These are phyloP conservation scores for Aureobasidium leucospermi DNA, from an alignment of 2,329 filamentous ascomycete genomes.

Conservation along the genomic window DNA sequence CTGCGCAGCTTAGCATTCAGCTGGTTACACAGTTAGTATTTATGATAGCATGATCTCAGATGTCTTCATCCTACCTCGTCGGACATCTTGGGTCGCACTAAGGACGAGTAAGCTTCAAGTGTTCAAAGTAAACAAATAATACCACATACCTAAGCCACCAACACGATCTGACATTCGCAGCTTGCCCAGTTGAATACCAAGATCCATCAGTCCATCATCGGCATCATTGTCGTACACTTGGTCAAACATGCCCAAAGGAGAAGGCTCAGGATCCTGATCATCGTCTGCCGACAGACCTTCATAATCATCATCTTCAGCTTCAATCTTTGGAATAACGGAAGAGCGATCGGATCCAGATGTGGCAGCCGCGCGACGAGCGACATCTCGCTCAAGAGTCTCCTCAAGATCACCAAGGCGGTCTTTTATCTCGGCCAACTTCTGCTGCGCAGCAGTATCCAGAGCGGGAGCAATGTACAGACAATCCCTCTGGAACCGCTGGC, in stretches of 20 bases:
- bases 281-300: conserved; percentile 46
- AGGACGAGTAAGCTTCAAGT: not conserved
- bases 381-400: conserved; percentile 60
- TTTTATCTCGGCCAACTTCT: conserved; percentile 68
- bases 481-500: conserved; percentile 44
- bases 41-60: not conserved
- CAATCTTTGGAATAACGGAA: conserved; percentile 27
- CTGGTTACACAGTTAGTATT: not conserved
- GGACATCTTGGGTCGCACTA: conserved; percentile 58
- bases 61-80: conserved; percentile 53
- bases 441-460: conserved; percentile 61
- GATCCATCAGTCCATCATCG: conserved; percentile 62
- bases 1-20: conserved; percentile 6
- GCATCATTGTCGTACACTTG: conserved; percentile 59
- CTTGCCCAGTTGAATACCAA: conserved; percentile 64
- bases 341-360: conserved; percentile 8
- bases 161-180: conserved; percentile 68
- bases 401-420: conserved; percentile 69
- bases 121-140: not conserved
- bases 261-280: conserved; percentile 53
- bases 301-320: conserved; percentile 50
- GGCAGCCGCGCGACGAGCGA: conserved; percentile 40
- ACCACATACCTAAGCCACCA: conserved; percentile 48
- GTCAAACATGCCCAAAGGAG: conserved; percentile 56
- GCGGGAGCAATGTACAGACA: conserved; percentile 59